Evolutionary conservation across 192 early-diverging fungal genomes (phyloP).

Genomic region (Coemansia sp.): DNA sequence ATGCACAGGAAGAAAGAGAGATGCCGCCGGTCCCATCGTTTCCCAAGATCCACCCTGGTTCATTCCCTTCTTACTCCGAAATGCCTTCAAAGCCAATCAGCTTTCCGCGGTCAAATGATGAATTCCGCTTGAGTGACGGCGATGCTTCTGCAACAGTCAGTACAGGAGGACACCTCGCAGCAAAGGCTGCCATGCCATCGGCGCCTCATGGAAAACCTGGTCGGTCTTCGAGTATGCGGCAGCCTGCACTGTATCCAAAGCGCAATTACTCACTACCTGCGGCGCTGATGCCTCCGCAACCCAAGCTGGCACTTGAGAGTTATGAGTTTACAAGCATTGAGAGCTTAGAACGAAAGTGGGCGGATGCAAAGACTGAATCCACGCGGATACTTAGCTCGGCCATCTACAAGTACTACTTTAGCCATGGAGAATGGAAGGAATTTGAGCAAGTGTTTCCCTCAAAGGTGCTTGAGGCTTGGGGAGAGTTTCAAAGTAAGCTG

Average conservation of each 20-base stretch:
- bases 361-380: conserved; percentile 44
- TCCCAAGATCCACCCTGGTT: conserved; percentile 17
- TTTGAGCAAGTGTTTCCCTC: conserved; percentile 52
- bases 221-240: not conserved
- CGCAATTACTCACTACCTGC: conserved; percentile 52
- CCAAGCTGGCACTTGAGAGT: conserved; percentile 31
- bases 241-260: conserved; percentile 15
- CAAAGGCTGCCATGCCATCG: not conserved
- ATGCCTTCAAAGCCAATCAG: conserved; percentile 15
- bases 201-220: not conserved
- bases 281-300: conserved; percentile 19
- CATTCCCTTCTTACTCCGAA: conserved; percentile 15
- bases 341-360: conserved; percentile 51
- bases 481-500: conserved; percentile 41
- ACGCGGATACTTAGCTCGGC: conserved; percentile 51
- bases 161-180: not conserved
- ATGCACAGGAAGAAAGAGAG: conserved; percentile 20
- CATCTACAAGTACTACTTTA: conserved; percentile 57
- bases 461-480: conserved; percentile 42
- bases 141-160: not conserved
- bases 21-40: conserved; percentile 38
- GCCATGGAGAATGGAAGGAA: conserved; percentile 49
- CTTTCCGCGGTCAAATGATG: conserved; percentile 34
- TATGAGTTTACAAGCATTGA: conserved; percentile 54
- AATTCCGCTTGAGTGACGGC: not conserved